Evolutionary conservation across 352 stramenopile species (phyloP), one percentile per base, ranked within the genome.

Genomic region (Phytophthora litchii): DNA sequence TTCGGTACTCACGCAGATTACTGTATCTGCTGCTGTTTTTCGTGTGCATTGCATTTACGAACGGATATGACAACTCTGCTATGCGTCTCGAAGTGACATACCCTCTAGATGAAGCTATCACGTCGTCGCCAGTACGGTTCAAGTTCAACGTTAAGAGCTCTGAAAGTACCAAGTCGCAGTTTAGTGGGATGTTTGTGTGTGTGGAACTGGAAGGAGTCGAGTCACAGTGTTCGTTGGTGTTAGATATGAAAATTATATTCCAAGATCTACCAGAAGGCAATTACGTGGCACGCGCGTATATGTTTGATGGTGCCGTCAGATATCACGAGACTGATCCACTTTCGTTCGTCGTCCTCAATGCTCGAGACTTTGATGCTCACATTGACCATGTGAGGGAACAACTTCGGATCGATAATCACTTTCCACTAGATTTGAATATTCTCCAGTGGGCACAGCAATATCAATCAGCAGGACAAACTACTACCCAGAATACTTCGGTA

Each of bases 231-330:
- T 37, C 36, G 13, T 37, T 45, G 13, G 5, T 27, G 3, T 27
- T 56, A 23, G 10, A 25, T 27, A 46, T 8, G 63, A 77, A 23
- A 44, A 81, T 21, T 48, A 80, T 3, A 16, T 52, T 64, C 20
- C 17, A 58, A 14, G 27, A 54, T 34, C 19, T 68, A 16, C 32
- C 6, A 13, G 9, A 23, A 41, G 46, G 32, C 4, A 25, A 48
- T n/a, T 59, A 64, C 43, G 36, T 50, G 3, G 54, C 47, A 2
- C 41, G 29, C 4, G 41, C 55, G 3, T 60, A 55, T 14, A 50
- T 70, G 5, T 47, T 32, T 0, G 38, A 44, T 41, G 37, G 16
- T 16, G 19, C 34, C 12, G 31, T 46, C 9, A 36, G n/a, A 4
- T 40, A 41, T 16, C 37, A 52, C 16, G 19, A 47, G 14, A 43